Conservation (phyloP, 2,329 filamentous ascomycete genomes). For the Elsinoe batatas region DNA sequence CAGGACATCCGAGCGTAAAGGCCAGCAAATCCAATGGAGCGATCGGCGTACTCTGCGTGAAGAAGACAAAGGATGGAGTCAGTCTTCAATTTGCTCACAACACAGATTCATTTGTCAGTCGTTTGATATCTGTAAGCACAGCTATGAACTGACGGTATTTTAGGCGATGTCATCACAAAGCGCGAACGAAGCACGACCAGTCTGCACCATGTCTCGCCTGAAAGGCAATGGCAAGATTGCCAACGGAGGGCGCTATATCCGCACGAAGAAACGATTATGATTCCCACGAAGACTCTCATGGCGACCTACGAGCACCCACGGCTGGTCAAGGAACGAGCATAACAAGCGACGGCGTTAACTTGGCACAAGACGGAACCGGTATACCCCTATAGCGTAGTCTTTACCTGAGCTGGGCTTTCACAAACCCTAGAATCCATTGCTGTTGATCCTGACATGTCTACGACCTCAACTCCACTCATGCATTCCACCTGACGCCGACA, state of each 20-base stretch:
- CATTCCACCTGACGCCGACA: neutral
- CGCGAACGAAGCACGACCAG: slow-evolving; percentile 61
- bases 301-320: neutral
- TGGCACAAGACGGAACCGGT: slow-evolving; percentile 5
- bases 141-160: slow-evolving; percentile 4
- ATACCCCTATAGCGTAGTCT: slow-evolving; percentile 12
- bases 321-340: neutral
- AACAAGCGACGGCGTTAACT: neutral
- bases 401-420: neutral
- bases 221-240: slow-evolving; percentile 43
- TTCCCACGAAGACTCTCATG: neutral
- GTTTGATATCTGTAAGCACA: neutral
- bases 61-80: slow-evolving; percentile 66
- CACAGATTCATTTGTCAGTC: slow-evolving; percentile 63
- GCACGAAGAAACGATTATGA: neutral
- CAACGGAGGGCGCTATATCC: slow-evolving; percentile 35
- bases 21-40: slow-evolving; percentile 73
- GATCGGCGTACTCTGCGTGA: slow-evolving; percentile 83
- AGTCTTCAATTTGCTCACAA: slow-evolving; percentile 94
- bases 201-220: slow-evolving; percentile 80
- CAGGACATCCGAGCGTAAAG: slow-evolving; percentile 68
- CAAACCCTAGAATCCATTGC: slow-evolving; percentile 10
- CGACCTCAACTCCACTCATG: neutral
- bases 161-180: slow-evolving; percentile 79
- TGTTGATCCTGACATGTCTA: neutral